Conservation (phyloP, 2,329 filamentous ascomycete genomes). For the Penicillium fuscoglaucum region DNA sequence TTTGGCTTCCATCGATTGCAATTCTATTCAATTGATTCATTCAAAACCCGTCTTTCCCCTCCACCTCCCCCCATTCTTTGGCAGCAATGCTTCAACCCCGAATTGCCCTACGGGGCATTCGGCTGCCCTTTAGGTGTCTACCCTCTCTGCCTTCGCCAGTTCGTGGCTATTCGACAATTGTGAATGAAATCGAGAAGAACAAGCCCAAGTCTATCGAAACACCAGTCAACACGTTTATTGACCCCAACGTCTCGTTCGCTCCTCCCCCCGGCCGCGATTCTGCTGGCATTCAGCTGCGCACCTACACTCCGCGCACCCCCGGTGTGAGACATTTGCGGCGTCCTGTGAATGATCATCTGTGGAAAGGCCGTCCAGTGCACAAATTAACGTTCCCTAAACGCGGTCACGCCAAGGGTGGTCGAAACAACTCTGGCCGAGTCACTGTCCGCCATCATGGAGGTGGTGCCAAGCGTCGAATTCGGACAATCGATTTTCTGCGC, state of each 20-base stretch:
- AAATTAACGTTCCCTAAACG: conserved; percentile 88
- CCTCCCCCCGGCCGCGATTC: conserved; percentile 48
- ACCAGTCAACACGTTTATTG: conserved; percentile 34
- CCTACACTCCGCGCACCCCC: conserved; percentile 90
- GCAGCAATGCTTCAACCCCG: conserved; percentile 65
- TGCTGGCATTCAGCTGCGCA: conserved; percentile 61
- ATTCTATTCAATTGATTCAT: conserved; percentile 1
- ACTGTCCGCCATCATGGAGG: conserved; percentile 91
- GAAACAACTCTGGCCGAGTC: conserved; percentile 82
- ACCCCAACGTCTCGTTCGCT: conserved; percentile 44
- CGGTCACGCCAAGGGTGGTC: conserved; percentile 86
- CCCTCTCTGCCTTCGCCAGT: conserved; percentile 38
- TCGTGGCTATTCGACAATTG: conserved; percentile 56
- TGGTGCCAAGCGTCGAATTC: conserved; percentile 86
- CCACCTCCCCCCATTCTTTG: not conserved
- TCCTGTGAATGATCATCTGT: conserved; percentile 93
- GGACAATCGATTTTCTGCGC: conserved; percentile 85
- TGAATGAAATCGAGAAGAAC: conserved; percentile 40
- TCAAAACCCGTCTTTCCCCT: not conserved
- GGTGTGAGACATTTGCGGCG: conserved; percentile 88
- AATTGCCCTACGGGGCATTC: conserved; percentile 57
- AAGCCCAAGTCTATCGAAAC: conserved; percentile 27
- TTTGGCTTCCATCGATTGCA: not conserved
- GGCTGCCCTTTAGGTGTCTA: conserved; percentile 51
- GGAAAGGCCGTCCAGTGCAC: conserved; percentile 84